These are phyloP conservation scores for Penicillium sp. DNA, from an alignment of 2,329 filamentous ascomycete genomes.

Conservation along the genomic window DNA sequence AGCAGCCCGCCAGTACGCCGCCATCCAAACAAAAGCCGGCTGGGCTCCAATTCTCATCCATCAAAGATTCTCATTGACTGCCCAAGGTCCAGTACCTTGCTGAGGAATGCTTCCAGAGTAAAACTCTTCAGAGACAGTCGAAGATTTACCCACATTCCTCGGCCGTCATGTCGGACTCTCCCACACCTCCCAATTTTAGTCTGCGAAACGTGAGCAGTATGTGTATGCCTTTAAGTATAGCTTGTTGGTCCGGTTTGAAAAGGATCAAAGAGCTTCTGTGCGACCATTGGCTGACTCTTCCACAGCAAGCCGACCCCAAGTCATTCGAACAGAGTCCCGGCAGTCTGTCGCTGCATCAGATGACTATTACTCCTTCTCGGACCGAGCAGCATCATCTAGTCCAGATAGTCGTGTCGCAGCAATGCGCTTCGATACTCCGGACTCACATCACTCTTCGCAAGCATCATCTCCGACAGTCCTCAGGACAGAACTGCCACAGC, in stretches of 20 bases:
- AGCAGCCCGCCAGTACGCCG: slow-evolving; percentile 17
- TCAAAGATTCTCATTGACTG: slow-evolving; percentile 12
- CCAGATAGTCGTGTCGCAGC: slow-evolving; percentile 41
- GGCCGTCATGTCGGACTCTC: slow-evolving; percentile 21
- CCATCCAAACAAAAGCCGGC: slow-evolving; percentile 26
- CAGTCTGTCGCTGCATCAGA: slow-evolving; percentile 52
- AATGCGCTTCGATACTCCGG: slow-evolving; percentile 48
- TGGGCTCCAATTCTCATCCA: slow-evolving; percentile 13
- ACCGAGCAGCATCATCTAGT: slow-evolving; percentile 38
- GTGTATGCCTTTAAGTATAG: slow-evolving; percentile 1
- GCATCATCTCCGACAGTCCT: slow-evolving; percentile 33
- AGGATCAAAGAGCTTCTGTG: not conserved
- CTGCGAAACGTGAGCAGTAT: slow-evolving; percentile 27
- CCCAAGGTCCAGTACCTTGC: slow-evolving; percentile 10
- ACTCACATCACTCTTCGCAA: slow-evolving; percentile 37
- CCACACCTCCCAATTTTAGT: slow-evolving; percentile 22
- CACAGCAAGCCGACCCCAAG: slow-evolving; percentile 48
- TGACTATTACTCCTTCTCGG: slow-evolving; percentile 53
- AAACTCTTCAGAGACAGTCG: slow-evolving; percentile 15
- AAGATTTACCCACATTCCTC: slow-evolving; percentile 20
- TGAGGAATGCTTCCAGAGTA: slow-evolving; percentile 26
- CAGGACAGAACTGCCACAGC: slow-evolving; percentile 25
- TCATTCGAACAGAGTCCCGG: slow-evolving; percentile 45
- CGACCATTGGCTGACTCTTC: slow-evolving; percentile 13
- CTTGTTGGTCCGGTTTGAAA: not conserved